Conservation (phyloP, 129 eudicot genomes). For the Tanacetum coccineum region DNA sequence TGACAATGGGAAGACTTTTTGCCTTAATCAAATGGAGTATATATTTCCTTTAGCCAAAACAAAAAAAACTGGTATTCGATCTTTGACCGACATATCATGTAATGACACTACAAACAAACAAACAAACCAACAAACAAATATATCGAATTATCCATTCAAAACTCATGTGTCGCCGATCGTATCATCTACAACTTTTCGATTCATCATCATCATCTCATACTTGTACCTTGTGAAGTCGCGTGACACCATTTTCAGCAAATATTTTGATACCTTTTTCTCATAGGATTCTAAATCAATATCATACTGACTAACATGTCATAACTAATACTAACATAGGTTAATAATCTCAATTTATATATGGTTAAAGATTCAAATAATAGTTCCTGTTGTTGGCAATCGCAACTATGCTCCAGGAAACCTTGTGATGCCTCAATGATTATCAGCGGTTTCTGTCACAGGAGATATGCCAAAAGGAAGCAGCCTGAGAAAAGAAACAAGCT, state of each 20-base stretch:
- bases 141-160: slow-evolving; percentile 1
- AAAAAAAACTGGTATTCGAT: too few species aligned
- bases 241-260: slow-evolving; percentile 8
- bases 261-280: slow-evolving; percentile 5
- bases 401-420: slow-evolving; percentile 1
- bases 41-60: too few species aligned
- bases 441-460: slow-evolving; percentile 14
- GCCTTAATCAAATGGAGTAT: too few species aligned
- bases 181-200: slow-evolving; percentile 12
- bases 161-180: slow-evolving; percentile 5
- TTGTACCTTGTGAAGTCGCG: slow-evolving; percentile 4
- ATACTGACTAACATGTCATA: slow-evolving; percentile 2
- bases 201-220: slow-evolving; percentile 26
- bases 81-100: neutral
- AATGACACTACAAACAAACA: neutral
- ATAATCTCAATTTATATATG: slow-evolving; percentile 11
- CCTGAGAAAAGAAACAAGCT: slow-evolving; percentile 16
- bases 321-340: slow-evolving; percentile 19
- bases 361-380: slow-evolving; percentile 10
- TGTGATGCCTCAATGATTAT: slow-evolving; percentile 12
- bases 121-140: neutral
- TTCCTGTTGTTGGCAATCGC: slow-evolving; percentile 10
- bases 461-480: slow-evolving; percentile 22
- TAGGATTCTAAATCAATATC: slow-evolving; percentile 9
- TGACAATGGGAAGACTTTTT: too few species aligned